Percentiles rank a stretch among this genome's conserved stretches.
Evolutionary conservation across 2,329 filamentous ascomycete species (phyloP).

Genomic region (Orbilia oligospora): DNA sequence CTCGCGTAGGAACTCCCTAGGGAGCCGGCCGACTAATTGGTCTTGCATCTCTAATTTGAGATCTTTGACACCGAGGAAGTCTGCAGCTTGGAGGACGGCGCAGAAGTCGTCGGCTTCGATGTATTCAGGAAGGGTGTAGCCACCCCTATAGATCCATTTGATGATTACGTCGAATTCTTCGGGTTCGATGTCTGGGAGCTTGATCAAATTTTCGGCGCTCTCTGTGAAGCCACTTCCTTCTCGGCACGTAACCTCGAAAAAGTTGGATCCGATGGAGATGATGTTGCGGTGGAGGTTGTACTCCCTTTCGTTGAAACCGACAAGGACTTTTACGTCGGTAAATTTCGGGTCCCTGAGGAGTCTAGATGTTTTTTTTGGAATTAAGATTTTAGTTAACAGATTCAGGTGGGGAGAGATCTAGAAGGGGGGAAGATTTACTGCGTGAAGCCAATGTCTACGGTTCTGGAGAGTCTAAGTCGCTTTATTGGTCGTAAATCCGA

Average conservation of each 20-base stretch:
- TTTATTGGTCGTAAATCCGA: no score
- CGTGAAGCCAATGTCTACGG: no score
- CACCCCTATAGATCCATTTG: conserved; percentile 52
- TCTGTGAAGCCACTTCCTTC: conserved; percentile 1
- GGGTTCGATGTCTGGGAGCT: conserved; percentile 40
- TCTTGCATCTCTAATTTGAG: conserved; percentile 4
- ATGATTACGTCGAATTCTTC: conserved; percentile 47
- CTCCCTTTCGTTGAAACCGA: neutral
- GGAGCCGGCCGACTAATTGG: neutral
- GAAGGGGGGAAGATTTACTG: no score
- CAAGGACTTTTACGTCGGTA: conserved; percentile 12
- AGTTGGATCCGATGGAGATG: conserved; percentile 8
- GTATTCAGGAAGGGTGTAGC: conserved; percentile 5
- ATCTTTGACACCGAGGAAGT: neutral
- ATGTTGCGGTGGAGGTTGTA: conserved; percentile 18
- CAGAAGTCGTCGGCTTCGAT: neutral
- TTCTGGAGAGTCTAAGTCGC: no score
- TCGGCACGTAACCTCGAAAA: conserved; percentile 39
- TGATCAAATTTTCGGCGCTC: neutral
- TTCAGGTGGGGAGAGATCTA: no score
- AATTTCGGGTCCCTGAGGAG: neutral
- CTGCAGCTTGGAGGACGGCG: neutral
- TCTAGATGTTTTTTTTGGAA: no score
- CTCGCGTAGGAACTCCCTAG: neutral
- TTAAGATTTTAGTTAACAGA: no score